These are phyloP conservation scores for Rhynchospora tenuis DNA, from an alignment of 176 grass and related monocot genomes.

Conservation along the genomic window DNA sequence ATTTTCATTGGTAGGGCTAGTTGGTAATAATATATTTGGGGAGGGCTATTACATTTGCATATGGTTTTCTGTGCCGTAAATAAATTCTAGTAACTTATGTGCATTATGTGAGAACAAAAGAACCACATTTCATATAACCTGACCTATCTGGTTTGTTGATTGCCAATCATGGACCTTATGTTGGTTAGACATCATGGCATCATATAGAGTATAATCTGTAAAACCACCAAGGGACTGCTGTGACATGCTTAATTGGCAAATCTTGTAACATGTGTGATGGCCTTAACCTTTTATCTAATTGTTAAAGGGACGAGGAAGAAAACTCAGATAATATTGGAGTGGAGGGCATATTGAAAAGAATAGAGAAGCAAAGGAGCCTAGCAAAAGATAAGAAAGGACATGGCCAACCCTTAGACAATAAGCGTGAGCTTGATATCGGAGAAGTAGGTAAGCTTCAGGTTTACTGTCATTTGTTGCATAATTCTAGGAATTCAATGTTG, in stretches of 20 bases:
- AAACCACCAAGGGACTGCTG: background rate
- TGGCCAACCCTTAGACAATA: background rate
- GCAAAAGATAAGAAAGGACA: conserved; percentile 6
- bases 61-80: background rate
- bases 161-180: background rate
- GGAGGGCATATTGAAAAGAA: conserved; percentile 43
- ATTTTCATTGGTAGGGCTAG: too few species aligned
- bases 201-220: background rate
- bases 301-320: conserved; percentile 24
- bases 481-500: background rate
- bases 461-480: background rate
- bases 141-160: background rate
- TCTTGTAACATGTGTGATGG: background rate
- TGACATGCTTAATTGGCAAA: background rate
- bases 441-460: background rate
- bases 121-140: background rate
- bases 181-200: background rate
- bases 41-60: background rate
- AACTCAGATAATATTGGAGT: conserved; percentile 19
- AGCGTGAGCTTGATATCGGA: conserved; percentile 15
- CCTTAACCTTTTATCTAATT: background rate
- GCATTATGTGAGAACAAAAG: background rate
- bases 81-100: background rate
- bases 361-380: conserved; percentile 40
- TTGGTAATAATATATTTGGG: background rate